Evolutionary conservation across 2,329 filamentous ascomycete species (phyloP).

Genomic region (Ophiostoma montium): DNA sequence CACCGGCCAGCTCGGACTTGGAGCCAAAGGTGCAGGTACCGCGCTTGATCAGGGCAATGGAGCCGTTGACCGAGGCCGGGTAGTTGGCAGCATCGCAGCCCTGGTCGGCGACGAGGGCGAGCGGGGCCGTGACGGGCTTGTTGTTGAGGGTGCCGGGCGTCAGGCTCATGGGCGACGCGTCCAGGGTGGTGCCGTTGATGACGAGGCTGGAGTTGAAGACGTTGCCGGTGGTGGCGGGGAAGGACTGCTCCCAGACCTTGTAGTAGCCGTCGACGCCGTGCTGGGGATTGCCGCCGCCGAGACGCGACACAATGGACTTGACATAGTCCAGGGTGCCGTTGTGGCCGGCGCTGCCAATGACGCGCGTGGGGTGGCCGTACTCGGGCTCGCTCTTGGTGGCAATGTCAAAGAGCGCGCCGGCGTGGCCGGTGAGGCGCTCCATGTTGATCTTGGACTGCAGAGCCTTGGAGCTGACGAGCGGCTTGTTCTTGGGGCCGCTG

Average conservation of each 20-base stretch:
- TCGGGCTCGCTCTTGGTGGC: slow-evolving; percentile 44
- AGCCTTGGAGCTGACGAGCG: slow-evolving; percentile 29
- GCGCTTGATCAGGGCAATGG: slow-evolving; percentile 56
- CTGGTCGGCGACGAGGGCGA: slow-evolving; percentile 46
- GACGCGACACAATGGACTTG: slow-evolving; percentile 34
- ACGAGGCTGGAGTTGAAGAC: slow-evolving; percentile 45
- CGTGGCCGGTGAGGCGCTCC: slow-evolving; percentile 42
- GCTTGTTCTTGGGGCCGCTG: slow-evolving; percentile 9
- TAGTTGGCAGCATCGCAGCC: slow-evolving; percentile 55
- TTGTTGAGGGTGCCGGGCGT: slow-evolving; percentile 50
- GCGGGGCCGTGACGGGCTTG: slow-evolving; percentile 42
- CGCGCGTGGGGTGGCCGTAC: slow-evolving; percentile 54
- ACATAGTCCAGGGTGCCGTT: slow-evolving; percentile 51
- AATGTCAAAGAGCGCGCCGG: slow-evolving; percentile 47
- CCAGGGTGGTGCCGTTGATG: slow-evolving; percentile 36
- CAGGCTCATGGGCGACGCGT: slow-evolving; percentile 45
- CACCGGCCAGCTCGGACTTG: slow-evolving; percentile 55
- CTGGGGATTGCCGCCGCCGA: slow-evolving; percentile 25
- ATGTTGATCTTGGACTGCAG: slow-evolving; percentile 43
- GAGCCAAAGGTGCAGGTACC: slow-evolving; percentile 57
- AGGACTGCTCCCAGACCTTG: slow-evolving; percentile 46
- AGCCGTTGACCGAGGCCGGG: slow-evolving; percentile 40
- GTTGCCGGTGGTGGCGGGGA: slow-evolving; percentile 46
- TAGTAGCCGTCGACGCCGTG: slow-evolving; percentile 33
- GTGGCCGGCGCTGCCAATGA: slow-evolving; percentile 55